These are phyloP conservation scores for Pseudohyphozyma bogoriensis DNA, from an alignment of 768 basidiomycete species.

Conservation along the genomic window DNA sequence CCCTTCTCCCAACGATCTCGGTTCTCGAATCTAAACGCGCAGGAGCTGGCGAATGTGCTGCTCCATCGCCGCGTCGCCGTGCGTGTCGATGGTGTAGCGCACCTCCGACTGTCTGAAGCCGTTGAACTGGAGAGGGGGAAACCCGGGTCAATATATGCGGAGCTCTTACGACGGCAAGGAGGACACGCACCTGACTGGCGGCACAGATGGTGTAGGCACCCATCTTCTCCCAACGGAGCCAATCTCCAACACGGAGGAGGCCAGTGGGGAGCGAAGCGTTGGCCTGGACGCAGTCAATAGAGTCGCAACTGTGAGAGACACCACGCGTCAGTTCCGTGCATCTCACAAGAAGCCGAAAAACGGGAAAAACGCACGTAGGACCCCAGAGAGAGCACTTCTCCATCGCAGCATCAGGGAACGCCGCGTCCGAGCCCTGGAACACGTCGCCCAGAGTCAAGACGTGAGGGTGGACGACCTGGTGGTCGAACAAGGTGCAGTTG, in stretches of 20 bases:
- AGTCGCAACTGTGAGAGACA: constrained; percentile 53
- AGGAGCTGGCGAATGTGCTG: constrained; percentile 16
- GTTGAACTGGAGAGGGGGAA: constrained; percentile 28
- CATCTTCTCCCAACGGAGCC: constrained; percentile 97
- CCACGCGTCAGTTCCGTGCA: not conserved
- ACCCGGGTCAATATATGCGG: not conserved
- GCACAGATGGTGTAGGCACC: constrained; percentile 98
- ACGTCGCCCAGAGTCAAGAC: constrained; percentile 41
- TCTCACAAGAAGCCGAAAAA: not conserved
- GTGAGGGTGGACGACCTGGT: constrained; percentile 75
- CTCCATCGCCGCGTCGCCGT: constrained; percentile 34
- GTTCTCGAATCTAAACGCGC: no score
- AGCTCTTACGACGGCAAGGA: not conserved
- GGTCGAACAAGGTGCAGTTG: constrained; percentile 96
- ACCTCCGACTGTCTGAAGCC: constrained; percentile 66
- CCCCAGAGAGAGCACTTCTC: constrained; percentile 75
- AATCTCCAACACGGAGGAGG: constrained; percentile 79
- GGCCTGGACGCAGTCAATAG: constrained; percentile 77
- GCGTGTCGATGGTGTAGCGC: constrained; percentile 61
- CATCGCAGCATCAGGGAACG: not conserved
- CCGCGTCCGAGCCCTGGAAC: constrained; percentile 17
- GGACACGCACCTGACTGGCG: constrained; percentile 76
- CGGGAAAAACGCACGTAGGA: constrained; percentile 41
- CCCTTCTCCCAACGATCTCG: no score
- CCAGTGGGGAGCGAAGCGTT: constrained; percentile 53